Base-by-base conservation (phyloP, 441 rosid genomes). In the Euphorbia corollata region DNA sequence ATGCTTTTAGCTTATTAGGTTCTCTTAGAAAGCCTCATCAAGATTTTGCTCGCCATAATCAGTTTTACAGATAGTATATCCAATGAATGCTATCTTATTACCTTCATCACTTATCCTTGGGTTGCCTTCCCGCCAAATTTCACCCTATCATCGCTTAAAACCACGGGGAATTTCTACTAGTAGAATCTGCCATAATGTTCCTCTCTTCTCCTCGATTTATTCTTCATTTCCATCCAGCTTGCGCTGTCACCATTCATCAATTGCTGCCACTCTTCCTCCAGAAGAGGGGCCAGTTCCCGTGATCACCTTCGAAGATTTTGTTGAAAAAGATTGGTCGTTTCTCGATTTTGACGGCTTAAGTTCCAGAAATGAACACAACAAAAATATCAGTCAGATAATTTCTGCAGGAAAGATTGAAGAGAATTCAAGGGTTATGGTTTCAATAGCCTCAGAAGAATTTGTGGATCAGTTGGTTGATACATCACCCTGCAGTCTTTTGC, bases 251-350 rank as follows among this genome's bases (percentile, higher is more conserved):
- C 59, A 20, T 5, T 54, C 59, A 8, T 41, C 47, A 16, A 61
- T 74, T 56, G 69, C 72, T 50, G 73, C 83, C n/a, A 51, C 80
- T 1, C 68, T 76, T 53, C 79, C 85, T 38, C 81, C 90, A 8
- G 75, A 85, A 18, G 95, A 78, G 67, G 88, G 87, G 68, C 43
- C 77, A 38, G 76, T 82, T 13, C 62, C 94, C 11, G 80, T 74
- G 1, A 70, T 81, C 58, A 71, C 67, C 39, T 78, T 81, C 47
- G 84, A 86, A 73, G 97, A 88, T 65, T 81, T 89, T 48, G 11
- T 68, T 47, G 96, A 90, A 74, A 87, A 93, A 79, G 97, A 93
- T 75, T 93, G 94, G 94, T 93, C 97, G 0, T 87, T 90, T 84
- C 92, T 93, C 47, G 93, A 90, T 75, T 72, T 80, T 0, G 85